phyloP scores from a whole-genome alignment of 2,329 filamentous ascomycete species.

The Rhytidhysteron rufulum region DNA sequence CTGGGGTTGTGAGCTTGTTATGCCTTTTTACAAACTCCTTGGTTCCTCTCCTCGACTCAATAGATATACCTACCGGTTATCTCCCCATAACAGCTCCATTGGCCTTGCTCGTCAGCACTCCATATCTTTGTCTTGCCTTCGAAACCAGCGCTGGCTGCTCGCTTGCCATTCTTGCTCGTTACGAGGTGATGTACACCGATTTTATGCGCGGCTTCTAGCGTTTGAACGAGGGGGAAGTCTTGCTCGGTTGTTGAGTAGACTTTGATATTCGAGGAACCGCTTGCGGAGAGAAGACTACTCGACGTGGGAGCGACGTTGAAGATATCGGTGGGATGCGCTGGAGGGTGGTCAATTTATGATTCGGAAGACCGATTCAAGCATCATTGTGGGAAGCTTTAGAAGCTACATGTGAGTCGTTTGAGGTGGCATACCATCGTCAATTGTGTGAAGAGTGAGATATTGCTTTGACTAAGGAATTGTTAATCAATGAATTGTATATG shows the following conservation, averaged over 20 bases:
- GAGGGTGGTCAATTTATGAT: background rate
- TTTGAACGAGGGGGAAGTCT: conserved; percentile 74
- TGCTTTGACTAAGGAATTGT: conserved; percentile 74
- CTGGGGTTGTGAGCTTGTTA: conserved; percentile 20
- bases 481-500: background rate
- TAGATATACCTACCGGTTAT: conserved; percentile 41
- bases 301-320: conserved; percentile 76
- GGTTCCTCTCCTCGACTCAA: background rate
- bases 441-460: conserved; percentile 89
- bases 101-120: conserved; percentile 52
- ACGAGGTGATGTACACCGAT: conserved; percentile 89
- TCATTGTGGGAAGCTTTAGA: too few species aligned
- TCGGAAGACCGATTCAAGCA: too few species aligned
- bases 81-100: conserved; percentile 51
- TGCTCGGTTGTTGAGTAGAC: conserved; percentile 70
- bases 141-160: conserved; percentile 82
- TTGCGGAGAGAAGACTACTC: conserved; percentile 73
- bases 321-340: conserved; percentile 80
- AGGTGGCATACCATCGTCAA: conserved; percentile 70
- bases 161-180: conserved; percentile 63
- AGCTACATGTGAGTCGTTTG: too few species aligned
- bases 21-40: conserved; percentile 1
- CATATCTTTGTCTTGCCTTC: conserved; percentile 85
- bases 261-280: conserved; percentile 77
- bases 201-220: conserved; percentile 73